Evolutionary conservation across 805 yeast genomes (phyloP).

Genomic region (Zygoascus ofunaensis): DNA sequence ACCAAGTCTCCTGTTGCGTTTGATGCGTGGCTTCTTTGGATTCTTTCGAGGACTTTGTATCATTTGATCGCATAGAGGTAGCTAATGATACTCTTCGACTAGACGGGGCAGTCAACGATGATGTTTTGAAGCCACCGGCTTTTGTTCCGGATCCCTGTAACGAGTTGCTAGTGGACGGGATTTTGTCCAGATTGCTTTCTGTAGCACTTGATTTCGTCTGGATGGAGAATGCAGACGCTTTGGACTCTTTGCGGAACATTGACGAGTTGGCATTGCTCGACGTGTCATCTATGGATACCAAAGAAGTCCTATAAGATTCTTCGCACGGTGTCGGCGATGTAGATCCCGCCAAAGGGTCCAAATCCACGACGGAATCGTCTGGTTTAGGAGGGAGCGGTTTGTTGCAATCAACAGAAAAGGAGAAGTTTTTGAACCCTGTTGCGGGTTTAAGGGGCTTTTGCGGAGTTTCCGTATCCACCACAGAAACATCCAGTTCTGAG

Average conservation of each 20-base stretch:
- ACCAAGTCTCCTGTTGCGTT: slow-evolving; percentile 9
- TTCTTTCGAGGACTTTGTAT: neutral
- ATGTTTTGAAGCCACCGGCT: no score
- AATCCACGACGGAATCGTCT: neutral
- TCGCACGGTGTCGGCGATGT: neutral
- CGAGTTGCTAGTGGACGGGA: neutral
- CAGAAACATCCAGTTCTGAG: neutral
- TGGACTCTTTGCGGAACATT: neutral
- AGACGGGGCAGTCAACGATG: no score
- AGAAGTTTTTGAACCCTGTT: neutral
- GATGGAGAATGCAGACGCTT: neutral
- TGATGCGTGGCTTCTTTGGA: neutral
- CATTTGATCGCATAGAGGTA: neutral
- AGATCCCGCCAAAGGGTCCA: neutral
- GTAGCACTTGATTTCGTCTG: neutral
- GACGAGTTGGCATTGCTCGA: neutral
- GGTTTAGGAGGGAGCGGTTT: neutral
- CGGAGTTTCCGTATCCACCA: neutral
- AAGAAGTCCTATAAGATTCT: neutral
- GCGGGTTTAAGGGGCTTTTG: neutral
- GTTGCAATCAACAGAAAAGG: neutral
- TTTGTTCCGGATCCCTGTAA: neutral
- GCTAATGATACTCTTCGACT: neutral
- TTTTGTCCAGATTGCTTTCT: neutral
- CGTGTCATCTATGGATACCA: no score